Base-by-base conservation (phyloP, 768 basidiomycete genomes). In the Russula ochroleuca region DNA sequence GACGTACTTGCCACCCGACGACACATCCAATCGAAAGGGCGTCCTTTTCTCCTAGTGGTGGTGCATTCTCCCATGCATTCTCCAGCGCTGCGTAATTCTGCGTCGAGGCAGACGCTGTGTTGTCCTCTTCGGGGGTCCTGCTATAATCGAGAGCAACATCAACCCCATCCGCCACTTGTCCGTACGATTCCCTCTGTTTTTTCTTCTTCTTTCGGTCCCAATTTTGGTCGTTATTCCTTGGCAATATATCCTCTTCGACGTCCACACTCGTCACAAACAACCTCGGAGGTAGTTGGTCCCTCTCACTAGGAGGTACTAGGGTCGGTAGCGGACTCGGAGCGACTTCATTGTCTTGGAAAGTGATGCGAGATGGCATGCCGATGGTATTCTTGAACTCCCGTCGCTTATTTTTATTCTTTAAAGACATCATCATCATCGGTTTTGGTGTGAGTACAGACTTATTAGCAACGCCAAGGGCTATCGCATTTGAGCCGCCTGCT, bases 401-500 rank as follows among this genome's bases (percentile, higher is more conserved):
- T 50, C 81, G 83, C 72, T 90, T 91, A 73, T 89, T 90, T 73
- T 88, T 90, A 72, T 88, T 90, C 49, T 82, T 78, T 23, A 89
- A 73, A 0, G 82, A 82, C 47, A 81, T 76, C 82, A 84, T 76
- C 82, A 84, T 74, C 65, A 73, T 63, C 71, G 50, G 78, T 64
- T 62, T 68, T 66, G 61, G 47, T 13, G 52, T 15, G 59, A 53
- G n/a, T 47, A 33, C 25, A 47, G 48, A 17, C n/a, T 49, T 63
- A 28, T 47, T 63, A 28, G 65, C 54, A 6, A 61, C 15, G 45
- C 80, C 80, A 5, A 84, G 73, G 0, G 81, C 81, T 1, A 80
- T 70, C 3, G 75, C 70, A 69, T 87, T 85, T 7, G 75, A 69
- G 6, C 76, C 75, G 0, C 81, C 79, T 28, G 67, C 70, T 0